Conservation (phyloP, 2,329 filamentous ascomycete species). For the Fusarium proliferatum region DNA sequence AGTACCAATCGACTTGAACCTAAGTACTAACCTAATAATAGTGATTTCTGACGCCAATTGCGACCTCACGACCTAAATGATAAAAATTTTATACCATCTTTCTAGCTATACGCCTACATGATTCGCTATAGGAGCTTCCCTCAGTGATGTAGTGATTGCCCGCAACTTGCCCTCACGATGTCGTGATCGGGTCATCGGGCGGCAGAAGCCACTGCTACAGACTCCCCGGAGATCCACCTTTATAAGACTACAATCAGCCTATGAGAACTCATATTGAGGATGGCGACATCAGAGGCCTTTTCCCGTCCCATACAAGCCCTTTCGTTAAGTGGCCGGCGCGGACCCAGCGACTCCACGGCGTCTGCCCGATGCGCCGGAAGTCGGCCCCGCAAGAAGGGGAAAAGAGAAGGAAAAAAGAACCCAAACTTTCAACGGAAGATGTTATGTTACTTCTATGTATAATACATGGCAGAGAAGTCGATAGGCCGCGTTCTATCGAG, state of each 20-base stretch:
- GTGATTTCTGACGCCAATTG: constrained; percentile 5
- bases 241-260: constrained; percentile 13
- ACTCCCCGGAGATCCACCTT: constrained; percentile 19
- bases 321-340: constrained; percentile 15
- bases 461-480: background rate
- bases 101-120: constrained; percentile 1
- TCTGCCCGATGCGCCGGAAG: constrained; percentile 37
- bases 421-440: background rate
- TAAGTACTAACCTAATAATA: constrained; percentile 3
- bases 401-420: background rate
- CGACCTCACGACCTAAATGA: constrained; percentile 10
- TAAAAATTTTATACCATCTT: constrained; percentile 16
- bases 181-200: constrained; percentile 40
- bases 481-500: background rate
- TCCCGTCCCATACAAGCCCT: constrained; percentile 22
- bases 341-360: constrained; percentile 20
- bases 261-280: constrained; percentile 17
- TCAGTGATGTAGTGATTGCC: background rate
- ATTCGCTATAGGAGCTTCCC: background rate
- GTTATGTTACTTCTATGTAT: background rate
- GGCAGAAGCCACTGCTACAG: constrained; percentile 26
- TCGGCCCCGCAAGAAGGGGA: constrained; percentile 27
- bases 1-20: background rate
- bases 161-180: constrained; percentile 26
- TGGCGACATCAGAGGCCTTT: constrained; percentile 37